Percentiles rank a stretch among this genome's conserved stretches.
These are phyloP conservation scores for Polyplosphaeria fusca DNA, from an alignment of 495 filamentous ascomycete genomes.

Conservation along the genomic window DNA sequence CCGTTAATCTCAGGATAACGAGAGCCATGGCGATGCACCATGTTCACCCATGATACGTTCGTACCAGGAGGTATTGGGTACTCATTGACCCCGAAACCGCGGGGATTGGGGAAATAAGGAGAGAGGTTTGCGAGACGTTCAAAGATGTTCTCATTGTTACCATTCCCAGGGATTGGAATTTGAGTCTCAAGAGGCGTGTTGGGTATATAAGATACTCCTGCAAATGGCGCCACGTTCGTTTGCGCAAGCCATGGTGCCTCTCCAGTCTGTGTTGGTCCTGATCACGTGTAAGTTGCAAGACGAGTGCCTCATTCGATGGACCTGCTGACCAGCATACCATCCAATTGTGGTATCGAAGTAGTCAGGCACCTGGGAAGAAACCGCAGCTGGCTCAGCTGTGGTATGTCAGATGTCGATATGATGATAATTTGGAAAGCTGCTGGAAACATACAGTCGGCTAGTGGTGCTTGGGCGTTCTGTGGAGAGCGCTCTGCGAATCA, in stretches of 20 bases:
- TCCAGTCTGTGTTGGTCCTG: slow-evolving; percentile 59
- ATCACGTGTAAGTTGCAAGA: slow-evolving; percentile 27
- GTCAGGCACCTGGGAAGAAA: slow-evolving; percentile 43
- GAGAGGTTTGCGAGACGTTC: slow-evolving; percentile 52
- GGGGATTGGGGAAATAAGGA: slow-evolving; percentile 42
- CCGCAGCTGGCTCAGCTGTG: background rate
- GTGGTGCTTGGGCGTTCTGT: background rate
- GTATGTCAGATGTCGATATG: background rate
- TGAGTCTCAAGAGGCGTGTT: slow-evolving; percentile 58
- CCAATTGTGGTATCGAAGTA: slow-evolving; percentile 55
- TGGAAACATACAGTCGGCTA: background rate
- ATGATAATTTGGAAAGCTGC: background rate
- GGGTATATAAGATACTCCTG: slow-evolving; percentile 50
- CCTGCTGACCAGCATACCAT: slow-evolving; percentile 38
- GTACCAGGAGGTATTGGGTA: slow-evolving; percentile 53
- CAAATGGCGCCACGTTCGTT: slow-evolving; percentile 53
- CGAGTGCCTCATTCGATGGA: background rate
- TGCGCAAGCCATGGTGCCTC: slow-evolving; percentile 55
- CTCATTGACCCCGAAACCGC: slow-evolving; percentile 50
- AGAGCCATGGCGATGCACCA: slow-evolving; percentile 47
- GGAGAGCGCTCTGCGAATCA: background rate
- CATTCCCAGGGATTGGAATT: slow-evolving; percentile 52
- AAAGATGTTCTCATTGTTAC: slow-evolving; percentile 52
- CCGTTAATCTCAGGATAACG: slow-evolving; percentile 43
- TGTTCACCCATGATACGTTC: slow-evolving; percentile 55